phyloP scores from a whole-genome alignment of 805 yeast species.

The Yamadazyma scolyti region DNA sequence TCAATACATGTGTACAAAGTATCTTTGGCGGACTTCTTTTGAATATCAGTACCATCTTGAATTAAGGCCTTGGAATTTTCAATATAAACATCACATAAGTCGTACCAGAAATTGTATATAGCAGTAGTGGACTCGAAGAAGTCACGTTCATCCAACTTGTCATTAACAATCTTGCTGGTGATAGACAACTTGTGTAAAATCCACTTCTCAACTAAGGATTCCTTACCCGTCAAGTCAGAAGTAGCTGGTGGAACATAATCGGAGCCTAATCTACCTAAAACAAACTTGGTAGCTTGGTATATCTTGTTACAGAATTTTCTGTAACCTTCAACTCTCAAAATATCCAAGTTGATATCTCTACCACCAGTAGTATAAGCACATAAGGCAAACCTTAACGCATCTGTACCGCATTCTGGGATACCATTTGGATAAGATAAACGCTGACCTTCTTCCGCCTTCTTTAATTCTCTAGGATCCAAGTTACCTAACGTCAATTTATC shows the following conservation, averaged over 20 bases:
- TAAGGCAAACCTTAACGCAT: constrained; percentile 94
- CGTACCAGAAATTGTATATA: constrained; percentile 93
- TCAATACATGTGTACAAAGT: constrained; percentile 92
- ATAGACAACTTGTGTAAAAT: constrained; percentile 79
- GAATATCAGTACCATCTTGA: constrained; percentile 82
- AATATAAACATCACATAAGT: constrained; percentile 95
- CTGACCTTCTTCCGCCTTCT: constrained; percentile 86
- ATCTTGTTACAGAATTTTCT: constrained; percentile 99
- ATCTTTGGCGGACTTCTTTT: constrained; percentile 87
- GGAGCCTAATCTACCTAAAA: constrained; percentile 85
- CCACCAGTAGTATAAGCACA: constrained; percentile 99
- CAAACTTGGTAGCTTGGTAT: constrained; percentile 98
- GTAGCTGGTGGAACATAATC: constrained; percentile 79
- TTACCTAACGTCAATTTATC: constrained; percentile 76
- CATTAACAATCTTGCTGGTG: constrained; percentile 62
- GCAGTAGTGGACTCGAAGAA: constrained; percentile 84
- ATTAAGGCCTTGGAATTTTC: constrained; percentile 94
- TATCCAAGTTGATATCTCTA: constrained; percentile 94
- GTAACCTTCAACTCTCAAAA: constrained; percentile 96
- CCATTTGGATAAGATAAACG: constrained; percentile 89
- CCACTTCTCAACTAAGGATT: constrained; percentile 95
- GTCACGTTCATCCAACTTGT: constrained; percentile 76
- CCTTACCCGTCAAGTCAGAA: constrained; percentile 65
- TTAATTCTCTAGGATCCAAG: constrained; percentile 83
- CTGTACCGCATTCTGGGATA: constrained; percentile 99